Conservation (phyloP, 2,329 filamentous ascomycete species). For the Trichoderma gracile region DNA sequence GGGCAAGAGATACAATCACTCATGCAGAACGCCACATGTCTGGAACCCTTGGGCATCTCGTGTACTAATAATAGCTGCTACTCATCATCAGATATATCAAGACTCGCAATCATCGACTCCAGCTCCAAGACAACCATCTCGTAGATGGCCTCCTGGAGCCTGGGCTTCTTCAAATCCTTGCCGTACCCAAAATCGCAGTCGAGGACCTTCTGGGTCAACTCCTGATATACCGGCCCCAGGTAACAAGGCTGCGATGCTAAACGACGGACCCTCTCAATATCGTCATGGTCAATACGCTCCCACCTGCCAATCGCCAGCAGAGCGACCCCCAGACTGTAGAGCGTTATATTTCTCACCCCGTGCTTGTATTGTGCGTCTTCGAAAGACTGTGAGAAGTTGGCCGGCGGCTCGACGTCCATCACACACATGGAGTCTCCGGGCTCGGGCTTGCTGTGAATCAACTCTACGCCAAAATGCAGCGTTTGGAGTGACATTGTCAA, state of each 20-base stretch:
- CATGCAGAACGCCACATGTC: too few species aligned
- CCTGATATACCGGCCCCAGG: constrained; percentile 1
- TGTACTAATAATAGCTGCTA: neutral
- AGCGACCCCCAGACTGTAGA: constrained; percentile 2
- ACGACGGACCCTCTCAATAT: constrained; percentile 8
- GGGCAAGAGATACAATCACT: too few species aligned
- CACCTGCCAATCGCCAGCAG: constrained; percentile 5
- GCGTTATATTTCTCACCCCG: neutral
- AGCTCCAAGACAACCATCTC: neutral
- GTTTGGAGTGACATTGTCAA: neutral
- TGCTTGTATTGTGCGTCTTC: constrained; percentile 7
- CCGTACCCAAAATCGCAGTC: constrained; percentile 15
- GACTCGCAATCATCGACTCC: constrained; percentile 12
- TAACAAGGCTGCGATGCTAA: neutral
- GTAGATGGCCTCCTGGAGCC: constrained; percentile 3
- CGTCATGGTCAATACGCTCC: neutral
- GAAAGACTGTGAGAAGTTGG: neutral
- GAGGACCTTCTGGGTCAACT: constrained; percentile 1
- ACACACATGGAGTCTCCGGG: neutral
- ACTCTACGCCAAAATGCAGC: constrained; percentile 1
- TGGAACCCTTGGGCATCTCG: too few species aligned
- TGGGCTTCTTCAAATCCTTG: constrained; percentile 12
- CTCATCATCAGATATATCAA: neutral
- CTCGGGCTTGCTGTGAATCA: neutral
- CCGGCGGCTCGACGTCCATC: neutral